These are phyloP conservation scores for Apiospora arundinis DNA, from an alignment of 2,329 filamentous ascomycete genomes.

Conservation along the genomic window DNA sequence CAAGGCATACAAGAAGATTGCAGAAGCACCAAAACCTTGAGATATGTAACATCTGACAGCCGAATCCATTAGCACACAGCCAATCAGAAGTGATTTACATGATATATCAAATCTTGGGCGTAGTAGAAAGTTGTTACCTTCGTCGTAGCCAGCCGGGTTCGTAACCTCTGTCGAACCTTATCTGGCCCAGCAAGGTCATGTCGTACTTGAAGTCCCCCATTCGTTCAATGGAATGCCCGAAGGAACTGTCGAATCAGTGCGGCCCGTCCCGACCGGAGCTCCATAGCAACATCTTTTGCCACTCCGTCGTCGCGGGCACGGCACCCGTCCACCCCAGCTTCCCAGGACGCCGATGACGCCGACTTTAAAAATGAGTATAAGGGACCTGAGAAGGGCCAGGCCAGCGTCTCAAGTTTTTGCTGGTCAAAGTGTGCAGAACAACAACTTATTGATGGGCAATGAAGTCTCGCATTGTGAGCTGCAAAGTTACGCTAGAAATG, in stretches of 20 bases:
- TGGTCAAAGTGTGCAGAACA: too few species aligned
- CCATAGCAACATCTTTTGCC: slow-evolving; percentile 30
- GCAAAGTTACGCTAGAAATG: too few species aligned
- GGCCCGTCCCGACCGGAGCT: slow-evolving; percentile 33
- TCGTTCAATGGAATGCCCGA: slow-evolving; percentile 35
- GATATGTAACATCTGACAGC: background rate
- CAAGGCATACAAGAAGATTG: slow-evolving; percentile 46
- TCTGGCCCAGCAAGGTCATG: slow-evolving; percentile 37
- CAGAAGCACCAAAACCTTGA: slow-evolving; percentile 24
- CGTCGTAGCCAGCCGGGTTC: slow-evolving; percentile 40
- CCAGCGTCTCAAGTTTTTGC: too few species aligned
- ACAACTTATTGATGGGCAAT: too few species aligned
- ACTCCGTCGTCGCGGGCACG: slow-evolving; percentile 29
- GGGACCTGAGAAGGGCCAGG: slow-evolving; percentile 38
- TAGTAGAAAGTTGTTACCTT: slow-evolving; percentile 26
- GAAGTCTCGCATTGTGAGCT: too few species aligned
- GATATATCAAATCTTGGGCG: too few species aligned
- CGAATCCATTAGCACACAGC: background rate
- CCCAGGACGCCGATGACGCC: slow-evolving; percentile 36
- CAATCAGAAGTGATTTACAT: background rate
- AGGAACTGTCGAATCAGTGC: slow-evolving; percentile 36
- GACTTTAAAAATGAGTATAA: slow-evolving; percentile 38
- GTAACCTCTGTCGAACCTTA: slow-evolving; percentile 37
- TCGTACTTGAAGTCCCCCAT: slow-evolving; percentile 35
- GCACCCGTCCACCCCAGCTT: slow-evolving; percentile 35